These are phyloP conservation scores for Leccinum solheimii DNA, from an alignment of 1,284 basidiomycete species.

Conservation along the genomic window DNA sequence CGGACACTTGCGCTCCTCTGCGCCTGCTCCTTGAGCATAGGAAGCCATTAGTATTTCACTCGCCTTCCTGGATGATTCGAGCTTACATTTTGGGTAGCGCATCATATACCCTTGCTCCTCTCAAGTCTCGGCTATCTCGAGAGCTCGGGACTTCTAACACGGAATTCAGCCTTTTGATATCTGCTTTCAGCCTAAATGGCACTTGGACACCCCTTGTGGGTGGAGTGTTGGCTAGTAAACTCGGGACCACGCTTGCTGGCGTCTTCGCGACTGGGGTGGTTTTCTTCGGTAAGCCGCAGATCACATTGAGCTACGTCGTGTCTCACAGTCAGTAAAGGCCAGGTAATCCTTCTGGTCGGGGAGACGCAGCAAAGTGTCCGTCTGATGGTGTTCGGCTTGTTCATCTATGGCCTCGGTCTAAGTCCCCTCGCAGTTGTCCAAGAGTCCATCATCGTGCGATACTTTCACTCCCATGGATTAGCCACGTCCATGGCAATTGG, in stretches of 20 bases:
- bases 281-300: conserved; percentile 50
- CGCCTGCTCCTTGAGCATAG: conserved; percentile 73
- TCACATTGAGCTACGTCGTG: not conserved
- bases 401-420: conserved; percentile 77
- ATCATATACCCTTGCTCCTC: conserved; percentile 69
- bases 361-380: conserved; percentile 59
- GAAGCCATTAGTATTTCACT: conserved; percentile 67
- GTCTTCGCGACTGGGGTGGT: conserved; percentile 73
- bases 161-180: conserved; percentile 74
- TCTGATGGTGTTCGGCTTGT: conserved; percentile 69
- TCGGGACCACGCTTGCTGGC: conserved; percentile 69
- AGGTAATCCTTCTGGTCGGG: conserved; percentile 61
- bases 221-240: conserved; percentile 62
- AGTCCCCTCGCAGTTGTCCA: conserved; percentile 76
- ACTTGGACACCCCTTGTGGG: conserved; percentile 81
- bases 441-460: conserved; percentile 78
- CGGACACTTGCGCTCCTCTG: conserved; percentile 66
- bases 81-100: conserved; percentile 44
- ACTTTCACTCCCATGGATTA: conserved; percentile 76
- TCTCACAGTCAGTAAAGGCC: conserved; percentile 44
- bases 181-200: conserved; percentile 73
- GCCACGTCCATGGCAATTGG: conserved; percentile 78
- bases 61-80: not conserved
- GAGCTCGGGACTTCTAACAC: conserved; percentile 77
- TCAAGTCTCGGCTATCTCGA: conserved; percentile 69